A percentile compares a stretch with the other conserved stretches of the same genome.
These are phyloP conservation scores for Myochromella boudieri DNA, from an alignment of 768 basidiomycete genomes.

Conservation along the genomic window DNA sequence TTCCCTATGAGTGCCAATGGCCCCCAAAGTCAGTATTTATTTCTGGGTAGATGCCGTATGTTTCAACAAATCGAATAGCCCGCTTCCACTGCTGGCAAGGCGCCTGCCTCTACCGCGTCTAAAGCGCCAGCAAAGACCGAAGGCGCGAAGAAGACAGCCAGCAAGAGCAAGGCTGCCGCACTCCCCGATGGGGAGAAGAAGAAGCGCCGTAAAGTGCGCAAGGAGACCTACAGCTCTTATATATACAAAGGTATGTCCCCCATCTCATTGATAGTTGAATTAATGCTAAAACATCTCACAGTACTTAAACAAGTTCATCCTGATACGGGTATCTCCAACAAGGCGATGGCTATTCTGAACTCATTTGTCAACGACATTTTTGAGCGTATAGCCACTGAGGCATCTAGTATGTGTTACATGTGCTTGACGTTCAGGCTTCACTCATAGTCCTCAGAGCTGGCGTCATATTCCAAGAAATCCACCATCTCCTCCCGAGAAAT, in stretches of 20 bases:
- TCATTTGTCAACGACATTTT: conserved; percentile 87
- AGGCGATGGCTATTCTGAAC: conserved; percentile 82
- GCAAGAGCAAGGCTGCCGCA: conserved; percentile 29
- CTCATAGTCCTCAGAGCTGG: conserved; percentile 60
- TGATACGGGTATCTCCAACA: conserved; percentile 92
- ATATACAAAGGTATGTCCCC: conserved; percentile 69
- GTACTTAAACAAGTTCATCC: conserved; percentile 92
- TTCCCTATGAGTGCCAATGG: conserved; percentile 21
- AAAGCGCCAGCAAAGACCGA: conserved; percentile 52
- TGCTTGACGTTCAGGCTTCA: too few relatives aligned
- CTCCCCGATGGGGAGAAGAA: conserved; percentile 59
- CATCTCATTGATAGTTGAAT: background rate
- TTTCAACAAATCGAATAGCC: conserved; percentile 34
- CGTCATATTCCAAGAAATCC: conserved; percentile 85
- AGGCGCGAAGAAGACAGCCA: conserved; percentile 52
- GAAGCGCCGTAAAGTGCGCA: conserved; percentile 77
- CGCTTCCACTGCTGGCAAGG: conserved; percentile 65
- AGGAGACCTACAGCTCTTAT: conserved; percentile 85
- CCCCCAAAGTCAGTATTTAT: conserved; percentile 28
- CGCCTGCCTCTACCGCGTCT: conserved; percentile 50
- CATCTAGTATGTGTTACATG: conserved; percentile 52
- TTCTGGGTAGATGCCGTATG: background rate
- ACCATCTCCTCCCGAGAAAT: conserved; percentile 92
- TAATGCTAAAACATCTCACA: conserved; percentile 21
- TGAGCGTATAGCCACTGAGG: conserved; percentile 75